Conservation (phyloP, 2,329 filamentous ascomycete genomes). For the Curvularia eragrostidis region DNA sequence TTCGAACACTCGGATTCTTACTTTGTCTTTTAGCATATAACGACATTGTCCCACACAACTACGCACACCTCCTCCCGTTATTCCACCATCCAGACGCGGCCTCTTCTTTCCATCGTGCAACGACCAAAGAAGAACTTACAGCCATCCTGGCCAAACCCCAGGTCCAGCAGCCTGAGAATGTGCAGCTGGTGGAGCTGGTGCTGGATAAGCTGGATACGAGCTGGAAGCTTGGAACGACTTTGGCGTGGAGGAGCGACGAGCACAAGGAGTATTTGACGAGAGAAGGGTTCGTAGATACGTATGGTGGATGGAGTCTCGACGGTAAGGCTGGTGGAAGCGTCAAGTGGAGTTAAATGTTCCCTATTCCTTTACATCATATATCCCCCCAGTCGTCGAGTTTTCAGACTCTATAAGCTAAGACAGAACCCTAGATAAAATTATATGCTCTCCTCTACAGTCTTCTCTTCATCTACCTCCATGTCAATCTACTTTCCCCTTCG, state of each 20-base stretch:
- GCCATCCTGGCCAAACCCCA: constrained; percentile 41
- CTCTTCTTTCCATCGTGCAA: constrained; percentile 46
- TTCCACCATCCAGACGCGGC: constrained; percentile 45
- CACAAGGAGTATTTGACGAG: constrained; percentile 46
- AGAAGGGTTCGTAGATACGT: constrained; percentile 50
- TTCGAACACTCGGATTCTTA: not conserved
- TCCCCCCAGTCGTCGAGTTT: not conserved
- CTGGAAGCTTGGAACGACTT: constrained; percentile 48
- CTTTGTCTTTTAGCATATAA: constrained; percentile 43
- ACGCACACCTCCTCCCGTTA: constrained; percentile 51
- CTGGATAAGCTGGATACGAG: constrained; percentile 43
- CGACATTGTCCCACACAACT: constrained; percentile 50
- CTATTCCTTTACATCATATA: not conserved
- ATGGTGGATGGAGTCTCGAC: constrained; percentile 42
- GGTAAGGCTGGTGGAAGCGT: constrained; percentile 26
- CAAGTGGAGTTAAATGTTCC: constrained; percentile 31
- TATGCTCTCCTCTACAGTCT: not conserved
- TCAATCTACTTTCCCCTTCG: not conserved
- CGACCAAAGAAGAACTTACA: constrained; percentile 49
- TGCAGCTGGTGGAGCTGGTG: constrained; percentile 54
- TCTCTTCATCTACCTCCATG: not conserved
- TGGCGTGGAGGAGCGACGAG: constrained; percentile 47
- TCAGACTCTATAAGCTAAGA: not conserved
- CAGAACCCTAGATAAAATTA: not conserved
- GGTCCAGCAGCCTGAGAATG: constrained; percentile 37